These are phyloP conservation scores for Mortierella sp. DNA, from an alignment of 371 early-diverging fungal genomes.

Conservation along the genomic window DNA sequence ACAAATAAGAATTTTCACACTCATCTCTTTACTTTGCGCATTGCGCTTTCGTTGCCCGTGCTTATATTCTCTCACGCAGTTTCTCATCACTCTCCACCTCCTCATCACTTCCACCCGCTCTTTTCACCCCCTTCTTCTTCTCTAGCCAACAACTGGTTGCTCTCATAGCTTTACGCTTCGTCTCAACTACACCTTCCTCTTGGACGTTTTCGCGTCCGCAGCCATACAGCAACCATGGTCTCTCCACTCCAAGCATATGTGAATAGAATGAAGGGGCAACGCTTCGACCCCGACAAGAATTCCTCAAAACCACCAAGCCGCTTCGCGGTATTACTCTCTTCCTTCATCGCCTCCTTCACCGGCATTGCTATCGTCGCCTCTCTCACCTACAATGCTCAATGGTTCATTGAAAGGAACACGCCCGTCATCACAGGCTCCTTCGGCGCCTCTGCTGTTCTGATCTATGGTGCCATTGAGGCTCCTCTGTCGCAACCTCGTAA, in stretches of 20 bases:
- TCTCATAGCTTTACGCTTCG: too few species aligned
- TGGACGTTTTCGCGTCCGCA: background rate
- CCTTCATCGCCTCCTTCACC: slow-evolving; percentile 39
- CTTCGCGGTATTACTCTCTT: slow-evolving; percentile 27
- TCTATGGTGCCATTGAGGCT: slow-evolving; percentile 76
- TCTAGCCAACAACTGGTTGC: too few species aligned
- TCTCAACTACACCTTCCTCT: too few species aligned
- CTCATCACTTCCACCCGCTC: too few species aligned
- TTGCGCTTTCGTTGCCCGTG: too few species aligned
- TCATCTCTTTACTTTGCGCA: too few species aligned
- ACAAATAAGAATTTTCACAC: too few species aligned
- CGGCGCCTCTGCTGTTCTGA: slow-evolving; percentile 65
- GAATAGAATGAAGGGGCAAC: slow-evolving; percentile 43
- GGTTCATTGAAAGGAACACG: slow-evolving; percentile 34
- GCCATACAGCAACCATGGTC: slow-evolving; percentile 2
- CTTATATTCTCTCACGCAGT: too few species aligned
- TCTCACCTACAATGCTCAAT: slow-evolving; percentile 35
- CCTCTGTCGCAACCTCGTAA: slow-evolving; percentile 83
- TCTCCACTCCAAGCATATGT: slow-evolving; percentile 26
- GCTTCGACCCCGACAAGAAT: slow-evolving; percentile 25
- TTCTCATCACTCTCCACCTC: too few species aligned
- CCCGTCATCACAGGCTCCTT: slow-evolving; percentile 47
- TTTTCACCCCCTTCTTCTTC: too few species aligned
- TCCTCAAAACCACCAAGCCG: slow-evolving; percentile 26
- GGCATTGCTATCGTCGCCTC: slow-evolving; percentile 37